Evolutionary conservation across 2,329 filamentous ascomycete genomes (phyloP), one percentile per base, ranked within the genome.

Genomic region (Dactylellina parvicollis): DNA sequence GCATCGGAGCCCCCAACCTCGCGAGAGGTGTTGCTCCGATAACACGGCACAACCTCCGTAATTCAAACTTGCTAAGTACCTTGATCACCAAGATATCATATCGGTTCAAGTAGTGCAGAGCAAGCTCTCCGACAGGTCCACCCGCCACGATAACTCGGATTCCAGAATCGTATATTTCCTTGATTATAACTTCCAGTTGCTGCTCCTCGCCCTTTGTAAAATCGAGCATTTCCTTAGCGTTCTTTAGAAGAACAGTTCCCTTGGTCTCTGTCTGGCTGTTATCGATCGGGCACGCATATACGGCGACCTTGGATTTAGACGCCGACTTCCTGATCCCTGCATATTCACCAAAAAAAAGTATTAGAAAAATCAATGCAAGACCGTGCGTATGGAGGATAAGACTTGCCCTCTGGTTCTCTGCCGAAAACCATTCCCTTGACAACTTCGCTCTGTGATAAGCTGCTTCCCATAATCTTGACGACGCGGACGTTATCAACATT

Each of bases 391-490:
- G 4, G 50, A 22, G 76, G 83, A 52, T 20, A 28, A 30, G 26
- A 56, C 56, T 1, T 36, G 57, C 94, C 93, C 80, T 96, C 90
- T n/a, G 95, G 95, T 82, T 96, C 91, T 80, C 96, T 90, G 79
- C 92, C 90, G 80, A 99, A 98, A 57, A 99, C 96, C 95, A 99
- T 99, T 77, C 95, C 95, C 85, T 91, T 96, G 73, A 99, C 90
- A 12, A 99, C 94, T 77, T 88, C 89, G 81, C 92, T 96, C 84
- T 99, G 93, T 79, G 96, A 92, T 80, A 99, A 84, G 80, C 90
- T 92, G 76, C 95, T 94, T 78, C 95, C 95, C 94, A 99, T 98
- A 79, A 99, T 99, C 87, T 99, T 99, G 78, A 99, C 96, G 69
- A 99, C 96, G 73, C 95, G 91, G 79, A 99, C 90, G 82, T 99